Evolutionary conservation across 495 filamentous ascomycete genomes (phyloP), one percentile per base, ranked within the genome.

Genomic region (Penicillium steckii): DNA sequence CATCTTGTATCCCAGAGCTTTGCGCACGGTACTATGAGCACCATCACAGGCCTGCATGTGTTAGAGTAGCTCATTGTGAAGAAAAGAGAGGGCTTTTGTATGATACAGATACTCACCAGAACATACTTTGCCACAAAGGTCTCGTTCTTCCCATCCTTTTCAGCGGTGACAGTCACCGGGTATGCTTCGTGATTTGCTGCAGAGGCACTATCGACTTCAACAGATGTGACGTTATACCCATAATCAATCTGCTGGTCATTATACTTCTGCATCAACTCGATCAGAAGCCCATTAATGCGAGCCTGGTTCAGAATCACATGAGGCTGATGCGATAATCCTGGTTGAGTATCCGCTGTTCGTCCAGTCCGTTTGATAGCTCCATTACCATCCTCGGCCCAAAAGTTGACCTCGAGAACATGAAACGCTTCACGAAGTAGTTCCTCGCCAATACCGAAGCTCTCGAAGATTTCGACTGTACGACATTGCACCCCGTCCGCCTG

Each of bases 401-500:
- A 88, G 1, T 70, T 72, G 0, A 84, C 76, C 70, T 92, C 89
- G 3, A 85, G 67, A 15, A 86, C 80, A 61, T 88, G 86, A 50
- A 86, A 90, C 0, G 83, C 76, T 57, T 91, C 86, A 10, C 79
- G 77, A n/a, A 91, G 76, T 22, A 92, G 61, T 30, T 84, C 78
- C 47, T 91, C 87, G 0, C 80, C 76, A 10, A 93, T 68, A 0
- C 87, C 87, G 40, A 92, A 90, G 26, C 81, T 85, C 55, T 94
- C 87, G 45, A 91, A 86, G 37, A 95, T 84, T 62, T 94, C 89
- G 8, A 91, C 81, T 1, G 88, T 89, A 1, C 89, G 86, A 51
- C 83, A 85, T 67, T 94, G 89, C 9, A 91, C 78, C 0, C 89
- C 89, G 46, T 93, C 89, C 1, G 89, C 89, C 61, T 92, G 87